phyloP scores from a whole-genome alignment of 2,329 filamentous ascomycete species.

The Aspergillus vadensis region DNA sequence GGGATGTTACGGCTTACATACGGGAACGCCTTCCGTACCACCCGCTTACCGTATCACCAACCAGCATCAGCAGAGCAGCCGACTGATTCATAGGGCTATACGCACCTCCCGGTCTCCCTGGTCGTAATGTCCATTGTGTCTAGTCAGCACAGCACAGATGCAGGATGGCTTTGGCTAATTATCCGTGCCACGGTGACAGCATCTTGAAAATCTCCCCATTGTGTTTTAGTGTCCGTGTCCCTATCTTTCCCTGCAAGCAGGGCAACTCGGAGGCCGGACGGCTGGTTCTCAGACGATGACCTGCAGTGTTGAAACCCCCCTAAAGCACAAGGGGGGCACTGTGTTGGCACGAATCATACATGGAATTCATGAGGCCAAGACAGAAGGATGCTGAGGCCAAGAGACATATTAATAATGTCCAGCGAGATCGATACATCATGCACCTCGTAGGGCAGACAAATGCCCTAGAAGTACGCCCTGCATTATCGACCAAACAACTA shows the following conservation, averaged over 20 bases:
- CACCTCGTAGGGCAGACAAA: background rate
- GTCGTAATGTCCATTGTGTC: background rate
- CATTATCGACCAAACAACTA: background rate
- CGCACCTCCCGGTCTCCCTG: too few relatives aligned
- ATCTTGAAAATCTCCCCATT: background rate
- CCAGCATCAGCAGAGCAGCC: background rate
- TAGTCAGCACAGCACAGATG: background rate
- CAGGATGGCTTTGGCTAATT: background rate
- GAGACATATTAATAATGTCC: background rate
- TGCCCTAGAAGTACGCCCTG: background rate
- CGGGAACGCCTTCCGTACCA: background rate
- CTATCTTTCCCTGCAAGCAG: background rate
- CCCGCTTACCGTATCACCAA: background rate
- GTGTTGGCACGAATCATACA: background rate
- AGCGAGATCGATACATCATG: background rate
- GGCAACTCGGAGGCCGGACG: background rate
- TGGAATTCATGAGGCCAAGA: background rate
- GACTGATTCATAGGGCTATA: background rate
- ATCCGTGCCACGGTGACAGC: background rate
- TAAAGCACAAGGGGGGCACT: background rate
- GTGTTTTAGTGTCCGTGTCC: background rate
- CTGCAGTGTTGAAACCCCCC: background rate
- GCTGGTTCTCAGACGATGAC: background rate
- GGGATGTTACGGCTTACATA: background rate
- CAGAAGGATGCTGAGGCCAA: background rate